These are phyloP conservation scores for Hemileia vastatrix DNA, from an alignment of 1,284 basidiomycete species.

Conservation along the genomic window DNA sequence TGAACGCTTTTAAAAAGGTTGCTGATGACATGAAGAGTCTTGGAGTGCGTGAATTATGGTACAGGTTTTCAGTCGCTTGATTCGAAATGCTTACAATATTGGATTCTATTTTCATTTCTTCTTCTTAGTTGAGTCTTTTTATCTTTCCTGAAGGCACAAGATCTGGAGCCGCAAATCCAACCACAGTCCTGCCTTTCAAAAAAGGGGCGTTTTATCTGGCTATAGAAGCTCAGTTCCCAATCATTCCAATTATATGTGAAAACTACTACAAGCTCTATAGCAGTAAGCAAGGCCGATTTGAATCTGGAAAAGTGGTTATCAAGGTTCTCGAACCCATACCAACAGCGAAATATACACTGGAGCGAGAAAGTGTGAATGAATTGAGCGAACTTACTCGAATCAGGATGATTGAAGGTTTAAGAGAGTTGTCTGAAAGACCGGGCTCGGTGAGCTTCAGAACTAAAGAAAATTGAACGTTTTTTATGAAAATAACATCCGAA, in stretches of 20 bases:
- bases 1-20: constrained; percentile 66
- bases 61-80: neutral
- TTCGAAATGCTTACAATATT: neutral
- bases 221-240: constrained; percentile 54
- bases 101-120: neutral
- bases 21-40: constrained; percentile 69
- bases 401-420: constrained; percentile 6
- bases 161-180: constrained; percentile 56
- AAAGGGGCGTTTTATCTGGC: constrained; percentile 98
- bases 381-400: neutral
- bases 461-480: neutral
- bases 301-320: constrained; percentile 65
- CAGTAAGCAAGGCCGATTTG: constrained; percentile 52
- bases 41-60: constrained; percentile 41
- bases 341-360: neutral
- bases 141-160: constrained; percentile 91
- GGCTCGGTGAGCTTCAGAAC: constrained; percentile 2
- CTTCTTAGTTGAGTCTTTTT: constrained; percentile 61
- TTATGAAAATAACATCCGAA: too few relatives aligned
- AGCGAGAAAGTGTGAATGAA: constrained; percentile 10
- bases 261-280: constrained; percentile 50
- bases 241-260: constrained; percentile 84
- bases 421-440: constrained; percentile 13
- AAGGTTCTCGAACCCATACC: constrained; percentile 47
- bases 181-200: constrained; percentile 81